A percentile compares a stretch with the other conserved stretches of the same genome.
phyloP scores from a whole-genome alignment of 2,329 filamentous ascomycete species.

The Hypoxylon sp. region DNA sequence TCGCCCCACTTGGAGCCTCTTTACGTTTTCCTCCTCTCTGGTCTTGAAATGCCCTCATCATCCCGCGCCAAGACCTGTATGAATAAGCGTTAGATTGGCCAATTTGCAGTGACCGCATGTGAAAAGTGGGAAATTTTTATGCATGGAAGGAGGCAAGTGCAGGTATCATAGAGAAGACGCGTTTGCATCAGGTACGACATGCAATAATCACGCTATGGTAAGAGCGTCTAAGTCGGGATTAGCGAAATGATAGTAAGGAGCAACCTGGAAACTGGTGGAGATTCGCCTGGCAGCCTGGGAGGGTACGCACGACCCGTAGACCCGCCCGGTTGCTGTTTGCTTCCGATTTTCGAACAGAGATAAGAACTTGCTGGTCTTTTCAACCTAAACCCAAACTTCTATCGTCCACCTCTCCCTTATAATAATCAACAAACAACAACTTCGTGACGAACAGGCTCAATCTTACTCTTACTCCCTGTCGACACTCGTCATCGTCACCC shows the following conservation, averaged over 20 bases:
- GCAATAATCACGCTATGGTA: slow-evolving; percentile 40
- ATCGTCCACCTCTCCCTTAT: slow-evolving; percentile 5
- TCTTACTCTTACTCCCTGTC: not conserved
- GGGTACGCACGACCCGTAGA: slow-evolving; percentile 13
- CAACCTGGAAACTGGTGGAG: slow-evolving; percentile 16
- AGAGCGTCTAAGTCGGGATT: slow-evolving; percentile 34
- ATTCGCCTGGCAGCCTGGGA: slow-evolving; percentile 14
- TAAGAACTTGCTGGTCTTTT: slow-evolving; percentile 25
- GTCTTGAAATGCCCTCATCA: slow-evolving; percentile 2
- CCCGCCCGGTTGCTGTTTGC: slow-evolving; percentile 31
- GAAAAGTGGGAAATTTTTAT: slow-evolving; percentile 5
- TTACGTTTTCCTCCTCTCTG: slow-evolving; percentile 8
- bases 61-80: slow-evolving; percentile 7
- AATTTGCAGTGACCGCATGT: slow-evolving; percentile 2
- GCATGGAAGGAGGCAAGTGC: slow-evolving; percentile 12
- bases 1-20: slow-evolving; percentile 16
- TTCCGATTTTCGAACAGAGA: slow-evolving; percentile 18
- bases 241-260: slow-evolving; percentile 42
- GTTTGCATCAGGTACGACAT: slow-evolving; percentile 20
- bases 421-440: slow-evolving; percentile 8
- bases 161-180: slow-evolving; percentile 23
- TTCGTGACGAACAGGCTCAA: slow-evolving; percentile 1
- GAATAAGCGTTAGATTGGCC: slow-evolving; percentile 10
- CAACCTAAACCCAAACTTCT: not conserved
- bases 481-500: slow-evolving; percentile 10